Conservation (phyloP, 169 alveolate species). For the Eimeria praecox region DNA sequence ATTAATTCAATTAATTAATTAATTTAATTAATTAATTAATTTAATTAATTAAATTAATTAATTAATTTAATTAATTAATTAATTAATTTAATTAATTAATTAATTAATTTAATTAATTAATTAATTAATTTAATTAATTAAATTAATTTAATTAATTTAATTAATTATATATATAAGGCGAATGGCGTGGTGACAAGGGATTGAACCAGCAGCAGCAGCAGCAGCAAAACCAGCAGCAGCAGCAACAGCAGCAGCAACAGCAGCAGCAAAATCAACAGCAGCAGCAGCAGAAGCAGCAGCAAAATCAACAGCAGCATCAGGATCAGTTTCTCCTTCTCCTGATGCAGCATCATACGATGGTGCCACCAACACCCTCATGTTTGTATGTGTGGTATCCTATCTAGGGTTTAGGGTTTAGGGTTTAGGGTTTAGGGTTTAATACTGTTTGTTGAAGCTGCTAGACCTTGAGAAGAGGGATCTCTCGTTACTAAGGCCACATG, state of each 20-base stretch:
- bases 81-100: no score
- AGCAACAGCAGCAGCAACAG: conserved; percentile 42
- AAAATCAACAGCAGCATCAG: neutral
- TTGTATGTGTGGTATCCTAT: no score
- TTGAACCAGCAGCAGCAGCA: neutral
- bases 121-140: no score
- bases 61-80: no score
- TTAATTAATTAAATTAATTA: no score
- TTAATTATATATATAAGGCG: no score
- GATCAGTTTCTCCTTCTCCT: no score
- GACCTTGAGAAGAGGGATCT: neutral
- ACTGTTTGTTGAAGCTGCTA: neutral
- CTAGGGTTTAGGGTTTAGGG: neutral
- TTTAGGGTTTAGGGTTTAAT: neutral
- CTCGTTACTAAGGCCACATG: conserved; percentile 37
- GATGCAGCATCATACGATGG: no score
- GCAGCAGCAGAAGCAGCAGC: neutral
- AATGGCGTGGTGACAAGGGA: neutral
- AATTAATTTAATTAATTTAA: no score
- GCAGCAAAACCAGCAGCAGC: conserved; percentile 19
- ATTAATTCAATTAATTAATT: neutral
- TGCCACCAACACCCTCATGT: no score
- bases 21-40: no score
- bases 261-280: conserved; percentile 18
- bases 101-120: no score